A percentile compares a stretch with the other conserved stretches of the same genome.
phyloP scores from a whole-genome alignment of 306 rosid species.

The Cucurbita maxima region DNA sequence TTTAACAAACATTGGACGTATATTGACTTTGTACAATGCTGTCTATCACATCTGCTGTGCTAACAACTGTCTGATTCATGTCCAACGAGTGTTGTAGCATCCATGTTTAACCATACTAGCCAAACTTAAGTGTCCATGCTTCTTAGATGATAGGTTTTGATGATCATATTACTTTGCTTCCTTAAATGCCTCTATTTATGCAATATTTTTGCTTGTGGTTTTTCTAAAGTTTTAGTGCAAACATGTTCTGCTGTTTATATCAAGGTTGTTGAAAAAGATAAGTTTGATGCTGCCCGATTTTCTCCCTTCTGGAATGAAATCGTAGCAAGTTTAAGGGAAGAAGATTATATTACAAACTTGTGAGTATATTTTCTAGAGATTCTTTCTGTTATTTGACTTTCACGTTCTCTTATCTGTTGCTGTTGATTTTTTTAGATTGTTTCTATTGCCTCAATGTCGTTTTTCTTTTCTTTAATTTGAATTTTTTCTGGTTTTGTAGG shows the following conservation, averaged over 20 bases:
- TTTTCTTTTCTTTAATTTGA: not conserved
- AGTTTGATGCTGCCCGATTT: slow-evolving; percentile 72
- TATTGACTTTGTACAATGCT: no score
- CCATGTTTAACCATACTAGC: not conserved
- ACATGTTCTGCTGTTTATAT: slow-evolving; percentile 9
- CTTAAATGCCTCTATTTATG: not conserved
- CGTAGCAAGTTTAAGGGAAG: slow-evolving; percentile 69
- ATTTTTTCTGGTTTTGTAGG: slow-evolving; percentile 15
- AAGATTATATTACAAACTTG: slow-evolving; percentile 78
- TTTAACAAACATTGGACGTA: no score
- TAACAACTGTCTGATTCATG: not conserved
- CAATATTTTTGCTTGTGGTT: not conserved
- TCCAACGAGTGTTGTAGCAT: not conserved
- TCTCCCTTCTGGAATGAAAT: slow-evolving; percentile 96
- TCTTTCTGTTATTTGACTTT: not conserved
- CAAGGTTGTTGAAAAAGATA: slow-evolving; percentile 45
- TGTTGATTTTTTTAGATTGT: not conserved
- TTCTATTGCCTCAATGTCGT: not conserved
- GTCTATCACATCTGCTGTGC: not conserved
- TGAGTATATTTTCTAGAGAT: slow-evolving; percentile 26
- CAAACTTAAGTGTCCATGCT: not conserved
- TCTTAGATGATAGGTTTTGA: not conserved
- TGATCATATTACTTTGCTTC: not conserved
- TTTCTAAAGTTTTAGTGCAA: slow-evolving; percentile 2
- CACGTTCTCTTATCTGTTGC: not conserved